These are phyloP conservation scores for Stachybotrys echinatus DNA, from an alignment of 2,329 filamentous ascomycete genomes.

Conservation along the genomic window DNA sequence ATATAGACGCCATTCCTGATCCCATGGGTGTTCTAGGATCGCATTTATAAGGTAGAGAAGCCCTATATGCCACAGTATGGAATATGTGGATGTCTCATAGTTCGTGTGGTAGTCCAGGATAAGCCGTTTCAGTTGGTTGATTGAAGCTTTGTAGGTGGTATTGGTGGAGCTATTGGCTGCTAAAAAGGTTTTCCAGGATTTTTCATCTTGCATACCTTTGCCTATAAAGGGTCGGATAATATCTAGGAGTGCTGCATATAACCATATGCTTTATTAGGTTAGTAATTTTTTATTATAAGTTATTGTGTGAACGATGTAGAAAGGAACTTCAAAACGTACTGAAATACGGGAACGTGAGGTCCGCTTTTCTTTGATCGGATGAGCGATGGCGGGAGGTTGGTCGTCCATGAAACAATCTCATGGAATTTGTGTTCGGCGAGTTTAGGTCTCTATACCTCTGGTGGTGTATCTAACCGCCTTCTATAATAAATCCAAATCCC, in stretches of 20 bases:
- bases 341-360: slow-evolving; percentile 16
- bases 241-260: slow-evolving; percentile 31
- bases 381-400: slow-evolving; percentile 20
- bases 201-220: neutral
- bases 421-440: slow-evolving; percentile 32
- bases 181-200: slow-evolving; percentile 21
- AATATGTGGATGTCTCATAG: slow-evolving; percentile 25
- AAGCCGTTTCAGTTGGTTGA: slow-evolving; percentile 30
- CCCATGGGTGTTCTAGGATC: slow-evolving; percentile 20
- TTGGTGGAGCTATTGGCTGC: slow-evolving; percentile 19
- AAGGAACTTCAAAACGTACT: neutral
- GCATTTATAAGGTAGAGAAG: slow-evolving; percentile 33
- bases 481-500: slow-evolving; percentile 21
- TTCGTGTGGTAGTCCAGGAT: slow-evolving; percentile 27
- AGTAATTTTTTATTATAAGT: no score
- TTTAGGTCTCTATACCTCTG: slow-evolving; percentile 7
- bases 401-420: slow-evolving; percentile 31
- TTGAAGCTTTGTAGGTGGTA: slow-evolving; percentile 25
- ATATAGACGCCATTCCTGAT: slow-evolving; percentile 5
- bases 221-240: slow-evolving; percentile 22
- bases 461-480: slow-evolving; percentile 2
- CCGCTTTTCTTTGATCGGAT: slow-evolving; percentile 14
- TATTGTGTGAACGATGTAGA: neutral
- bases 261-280: slow-evolving; percentile 26
- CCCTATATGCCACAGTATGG: slow-evolving; percentile 34